Conservation (phyloP, 2,329 filamentous ascomycete genomes). For the Bertia moriformis region DNA sequence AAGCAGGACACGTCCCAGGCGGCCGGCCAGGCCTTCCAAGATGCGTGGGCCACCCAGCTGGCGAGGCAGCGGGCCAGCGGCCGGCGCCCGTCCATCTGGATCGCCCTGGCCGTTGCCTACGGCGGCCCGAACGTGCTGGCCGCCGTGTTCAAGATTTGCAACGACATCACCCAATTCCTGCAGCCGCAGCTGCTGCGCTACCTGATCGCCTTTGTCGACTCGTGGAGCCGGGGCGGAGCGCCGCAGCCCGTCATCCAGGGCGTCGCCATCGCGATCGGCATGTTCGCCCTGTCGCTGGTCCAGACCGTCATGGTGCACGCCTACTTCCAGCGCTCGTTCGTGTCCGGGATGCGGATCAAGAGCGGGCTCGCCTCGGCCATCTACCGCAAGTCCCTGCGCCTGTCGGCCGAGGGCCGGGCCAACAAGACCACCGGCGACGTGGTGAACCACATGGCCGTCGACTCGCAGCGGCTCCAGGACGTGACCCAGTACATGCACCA, state of each 20-base stretch:
- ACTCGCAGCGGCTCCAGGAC: conserved; percentile 88
- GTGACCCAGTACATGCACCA: conserved; percentile 91
- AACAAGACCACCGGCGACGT: conserved; percentile 91
- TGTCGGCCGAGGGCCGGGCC: conserved; percentile 85
- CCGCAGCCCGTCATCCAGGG: conserved; percentile 73
- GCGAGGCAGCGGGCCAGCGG: conserved; percentile 45
- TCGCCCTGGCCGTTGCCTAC: conserved; percentile 71
- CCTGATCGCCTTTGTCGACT: conserved; percentile 71
- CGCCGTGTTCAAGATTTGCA: conserved; percentile 74
- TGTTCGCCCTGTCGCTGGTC: conserved; percentile 75
- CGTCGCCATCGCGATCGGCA: conserved; percentile 72
- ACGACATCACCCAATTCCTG: conserved; percentile 72
- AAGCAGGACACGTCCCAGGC: conserved; percentile 64
- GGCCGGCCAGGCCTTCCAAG: conserved; percentile 56
- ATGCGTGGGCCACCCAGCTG: conserved; percentile 65
- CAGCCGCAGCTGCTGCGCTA: conserved; percentile 81
- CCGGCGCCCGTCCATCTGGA: conserved; percentile 79
- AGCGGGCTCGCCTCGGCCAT: conserved; percentile 78
- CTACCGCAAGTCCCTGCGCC: conserved; percentile 74
- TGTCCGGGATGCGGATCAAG: conserved; percentile 94
- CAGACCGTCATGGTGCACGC: conserved; percentile 90
- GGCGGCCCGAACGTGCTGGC: conserved; percentile 72
- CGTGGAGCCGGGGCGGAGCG: conserved; percentile 43
- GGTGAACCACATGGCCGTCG: conserved; percentile 98
- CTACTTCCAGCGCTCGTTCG: conserved; percentile 91